phyloP scores from a whole-genome alignment of 2,329 filamentous ascomycete species.

The Hymenoscyphus repandus region DNA sequence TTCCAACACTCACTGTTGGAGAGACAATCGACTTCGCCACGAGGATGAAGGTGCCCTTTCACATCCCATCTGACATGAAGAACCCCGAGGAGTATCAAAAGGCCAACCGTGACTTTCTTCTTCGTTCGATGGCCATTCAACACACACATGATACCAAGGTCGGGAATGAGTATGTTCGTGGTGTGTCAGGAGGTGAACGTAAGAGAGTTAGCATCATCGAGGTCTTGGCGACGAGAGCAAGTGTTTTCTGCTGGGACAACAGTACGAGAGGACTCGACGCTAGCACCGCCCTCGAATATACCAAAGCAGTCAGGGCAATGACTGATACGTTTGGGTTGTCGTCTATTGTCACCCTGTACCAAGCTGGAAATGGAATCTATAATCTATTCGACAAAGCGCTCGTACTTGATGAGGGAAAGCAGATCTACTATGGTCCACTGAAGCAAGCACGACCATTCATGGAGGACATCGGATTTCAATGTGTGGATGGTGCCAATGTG shows the following conservation, averaged over 20 bases:
- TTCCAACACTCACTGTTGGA: slow-evolving; percentile 44
- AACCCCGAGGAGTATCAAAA: slow-evolving; percentile 41
- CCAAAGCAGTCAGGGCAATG: slow-evolving; percentile 56
- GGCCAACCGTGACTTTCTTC: slow-evolving; percentile 28
- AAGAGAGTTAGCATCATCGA: slow-evolving; percentile 60
- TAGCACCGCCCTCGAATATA: slow-evolving; percentile 61
- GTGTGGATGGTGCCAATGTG: slow-evolving; percentile 55
- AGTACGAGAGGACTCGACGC: slow-evolving; percentile 61
- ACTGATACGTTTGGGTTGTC: slow-evolving; percentile 56
- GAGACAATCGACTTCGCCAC: slow-evolving; percentile 51
- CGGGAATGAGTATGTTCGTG: slow-evolving; percentile 55
- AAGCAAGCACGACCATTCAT: slow-evolving; percentile 58
- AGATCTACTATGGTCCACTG: slow-evolving; percentile 60
- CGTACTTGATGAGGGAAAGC: slow-evolving; percentile 59
- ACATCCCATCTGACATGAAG: slow-evolving; percentile 39
- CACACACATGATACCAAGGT: slow-evolving; percentile 53
- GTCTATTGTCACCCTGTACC: slow-evolving; percentile 61
- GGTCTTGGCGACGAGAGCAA: slow-evolving; percentile 26
- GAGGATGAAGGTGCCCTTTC: slow-evolving; percentile 48
- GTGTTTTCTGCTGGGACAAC: slow-evolving; percentile 63
- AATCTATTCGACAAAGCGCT: slow-evolving; percentile 66
- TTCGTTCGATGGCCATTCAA: slow-evolving; percentile 39
- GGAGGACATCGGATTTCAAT: slow-evolving; percentile 59
- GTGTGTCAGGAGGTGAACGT: slow-evolving; percentile 56
- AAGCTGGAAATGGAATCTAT: slow-evolving; percentile 66